Percentiles rank a stretch among this genome's conserved stretches.
Evolutionary conservation across 371 early-diverging fungal species (phyloP).

Genomic region (Circinella umbellata): DNA sequence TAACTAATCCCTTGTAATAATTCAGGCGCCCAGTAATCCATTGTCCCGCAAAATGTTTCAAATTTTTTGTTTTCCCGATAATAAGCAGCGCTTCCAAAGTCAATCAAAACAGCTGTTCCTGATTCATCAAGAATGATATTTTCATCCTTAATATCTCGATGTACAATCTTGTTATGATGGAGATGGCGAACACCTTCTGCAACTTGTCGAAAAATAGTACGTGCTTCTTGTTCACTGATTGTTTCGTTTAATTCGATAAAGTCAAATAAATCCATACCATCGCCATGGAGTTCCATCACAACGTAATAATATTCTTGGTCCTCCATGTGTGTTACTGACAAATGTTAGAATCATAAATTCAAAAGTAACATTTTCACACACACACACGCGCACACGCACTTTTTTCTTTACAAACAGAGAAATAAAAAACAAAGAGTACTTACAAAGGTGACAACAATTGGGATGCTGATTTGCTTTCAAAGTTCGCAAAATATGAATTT

Average conservation of each 20-base stretch:
- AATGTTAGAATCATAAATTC: not conserved
- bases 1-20: constrained; percentile 72
- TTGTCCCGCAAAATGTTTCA: constrained; percentile 77
- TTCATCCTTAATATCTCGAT: constrained; percentile 81
- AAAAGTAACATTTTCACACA: too few relatives aligned
- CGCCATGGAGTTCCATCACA: constrained; percentile 67
- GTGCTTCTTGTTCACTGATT: constrained; percentile 62
- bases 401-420: too few relatives aligned
- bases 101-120: constrained; percentile 67
- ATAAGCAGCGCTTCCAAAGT: constrained; percentile 80
- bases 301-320: constrained; percentile 73
- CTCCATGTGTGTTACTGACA: constrained; percentile 56
- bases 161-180: constrained; percentile 74
- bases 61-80: constrained; percentile 61
- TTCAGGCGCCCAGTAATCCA: constrained; percentile 81
- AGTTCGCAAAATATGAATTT: constrained; percentile 70
- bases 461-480: constrained; percentile 60
- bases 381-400: too few relatives aligned
- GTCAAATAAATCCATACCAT: constrained; percentile 79
- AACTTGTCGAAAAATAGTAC: constrained; percentile 67
- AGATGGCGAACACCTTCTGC: constrained; percentile 70
- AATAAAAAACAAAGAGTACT: not conserved
- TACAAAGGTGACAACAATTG: constrained; percentile 64
- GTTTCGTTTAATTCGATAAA: constrained; percentile 69
- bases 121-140: constrained; percentile 72